Evolutionary conservation across 164 flowering plant species (phyloP).

Genomic region (Malania oleifera): DNA sequence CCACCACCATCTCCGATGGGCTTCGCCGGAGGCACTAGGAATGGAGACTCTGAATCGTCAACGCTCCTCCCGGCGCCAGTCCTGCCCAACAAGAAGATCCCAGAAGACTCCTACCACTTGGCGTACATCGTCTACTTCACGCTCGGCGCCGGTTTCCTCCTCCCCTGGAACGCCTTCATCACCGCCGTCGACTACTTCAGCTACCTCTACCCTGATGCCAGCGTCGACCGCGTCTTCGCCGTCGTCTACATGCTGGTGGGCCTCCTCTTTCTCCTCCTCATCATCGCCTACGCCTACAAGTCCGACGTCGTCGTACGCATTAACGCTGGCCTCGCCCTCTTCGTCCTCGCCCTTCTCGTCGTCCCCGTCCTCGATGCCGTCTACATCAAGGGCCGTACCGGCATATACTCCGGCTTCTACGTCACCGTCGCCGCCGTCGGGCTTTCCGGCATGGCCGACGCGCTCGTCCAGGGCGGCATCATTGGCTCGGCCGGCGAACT

Average conservation of each 20-base stretch:
- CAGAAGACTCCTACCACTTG: slow-evolving; percentile 62
- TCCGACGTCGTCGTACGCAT: slow-evolving; percentile 47
- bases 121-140: slow-evolving; percentile 88
- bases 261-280: slow-evolving; percentile 38
- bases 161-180: slow-evolving; percentile 99
- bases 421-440: slow-evolving; percentile 55
- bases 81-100: slow-evolving; percentile 21
- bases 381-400: slow-evolving; percentile 62
- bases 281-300: slow-evolving; percentile 48
- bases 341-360: slow-evolving; percentile 45
- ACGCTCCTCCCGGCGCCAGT: slow-evolving; percentile 11
- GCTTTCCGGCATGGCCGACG: slow-evolving; percentile 71
- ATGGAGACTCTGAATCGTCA: slow-evolving; percentile 17
- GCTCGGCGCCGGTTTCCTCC: slow-evolving; percentile 72
- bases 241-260: slow-evolving; percentile 69
- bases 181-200: slow-evolving; percentile 96
- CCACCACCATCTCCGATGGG: neutral
- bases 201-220: slow-evolving; percentile 72
- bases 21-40: slow-evolving; percentile 5
- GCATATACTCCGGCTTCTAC: slow-evolving; percentile 57
- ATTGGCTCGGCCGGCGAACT: slow-evolving; percentile 91
- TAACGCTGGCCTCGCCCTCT: slow-evolving; percentile 65
- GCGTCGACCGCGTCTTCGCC: slow-evolving; percentile 85
- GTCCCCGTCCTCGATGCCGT: slow-evolving; percentile 69
- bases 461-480: slow-evolving; percentile 77